Evolutionary conservation across 768 basidiomycete species (phyloP).

Genomic region (Hydnum rufescens): DNA sequence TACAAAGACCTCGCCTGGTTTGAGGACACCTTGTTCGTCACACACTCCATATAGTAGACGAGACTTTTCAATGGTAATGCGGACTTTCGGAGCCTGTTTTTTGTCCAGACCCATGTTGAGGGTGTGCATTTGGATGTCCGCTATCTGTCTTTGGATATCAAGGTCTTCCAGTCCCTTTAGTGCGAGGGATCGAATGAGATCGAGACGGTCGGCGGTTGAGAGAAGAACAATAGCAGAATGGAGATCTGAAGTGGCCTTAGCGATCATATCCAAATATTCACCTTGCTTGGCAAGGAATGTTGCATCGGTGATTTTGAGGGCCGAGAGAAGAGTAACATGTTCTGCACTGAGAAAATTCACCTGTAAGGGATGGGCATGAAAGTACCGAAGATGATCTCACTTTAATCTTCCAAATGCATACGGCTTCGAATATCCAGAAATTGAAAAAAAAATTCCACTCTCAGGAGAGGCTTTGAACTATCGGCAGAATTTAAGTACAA

Average conservation of each 20-base stretch:
- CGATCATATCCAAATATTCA: constrained; percentile 40
- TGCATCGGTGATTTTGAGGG: constrained; percentile 38
- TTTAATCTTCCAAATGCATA: constrained; percentile 48
- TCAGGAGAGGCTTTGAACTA: not conserved
- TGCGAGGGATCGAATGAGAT: constrained; percentile 31
- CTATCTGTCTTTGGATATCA: constrained; percentile 24
- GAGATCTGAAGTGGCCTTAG: constrained; percentile 27
- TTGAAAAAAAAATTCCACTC: constrained; percentile 25
- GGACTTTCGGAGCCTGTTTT: constrained; percentile 28
- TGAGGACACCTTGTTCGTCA: constrained; percentile 41
- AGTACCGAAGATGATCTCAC: constrained; percentile 28
- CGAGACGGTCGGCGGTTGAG: constrained; percentile 29
- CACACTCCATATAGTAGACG: constrained; percentile 46
- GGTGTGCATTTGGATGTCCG: constrained; percentile 28
- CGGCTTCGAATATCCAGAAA: constrained; percentile 42
- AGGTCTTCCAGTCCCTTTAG: constrained; percentile 33
- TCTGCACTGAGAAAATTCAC: not conserved
- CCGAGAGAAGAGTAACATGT: constrained; percentile 31
- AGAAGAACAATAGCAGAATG: constrained; percentile 34
- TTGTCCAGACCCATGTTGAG: constrained; percentile 29
- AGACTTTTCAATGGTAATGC: constrained; percentile 43
- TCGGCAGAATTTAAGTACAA: not conserved
- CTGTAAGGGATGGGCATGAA: not conserved
- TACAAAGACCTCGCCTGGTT: constrained; percentile 44
- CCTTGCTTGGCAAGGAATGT: constrained; percentile 34